Conservation (phyloP, 2,329 filamentous ascomycete species). For the Westerdykella ornata region DNA sequence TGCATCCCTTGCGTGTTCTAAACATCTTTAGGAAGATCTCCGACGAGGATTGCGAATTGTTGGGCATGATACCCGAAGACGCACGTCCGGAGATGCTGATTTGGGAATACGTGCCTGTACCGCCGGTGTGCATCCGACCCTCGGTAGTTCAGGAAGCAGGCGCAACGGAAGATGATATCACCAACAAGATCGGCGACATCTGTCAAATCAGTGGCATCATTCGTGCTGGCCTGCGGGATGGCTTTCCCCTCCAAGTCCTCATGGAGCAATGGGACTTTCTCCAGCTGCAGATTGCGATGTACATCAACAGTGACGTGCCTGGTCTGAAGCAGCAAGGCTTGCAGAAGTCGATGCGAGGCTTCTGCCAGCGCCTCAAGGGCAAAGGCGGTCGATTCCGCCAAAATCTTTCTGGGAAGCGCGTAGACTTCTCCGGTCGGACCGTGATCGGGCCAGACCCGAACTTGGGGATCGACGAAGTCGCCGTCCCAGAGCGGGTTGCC, state of each 20-base stretch:
- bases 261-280: conserved; percentile 99
- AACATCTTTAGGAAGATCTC: conserved; percentile 88
- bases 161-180: conserved; percentile 94
- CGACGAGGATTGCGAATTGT: conserved; percentile 77
- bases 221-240: conserved; percentile 71
- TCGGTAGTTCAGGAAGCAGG: conserved; percentile 89
- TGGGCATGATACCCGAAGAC: conserved; percentile 80
- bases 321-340: conserved; percentile 83
- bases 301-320: conserved; percentile 94
- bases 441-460: conserved; percentile 98
- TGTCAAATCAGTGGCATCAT: conserved; percentile 87
- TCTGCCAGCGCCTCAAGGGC: conserved; percentile 91
- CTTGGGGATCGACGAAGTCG: conserved; percentile 85
- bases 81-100: conserved; percentile 94
- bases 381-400: conserved; percentile 97
- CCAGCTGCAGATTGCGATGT: conserved; percentile 91
- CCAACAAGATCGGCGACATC: conserved; percentile 94
- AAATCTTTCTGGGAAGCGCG: conserved; percentile 94
- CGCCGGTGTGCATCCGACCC: conserved; percentile 87
- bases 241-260: conserved; percentile 77
- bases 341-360: conserved; percentile 83
- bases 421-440: conserved; percentile 94
- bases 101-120: conserved; percentile 92
- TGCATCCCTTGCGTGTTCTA: conserved; percentile 81
- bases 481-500: conserved; percentile 83